These are phyloP conservation scores for Nematodospora valgi DNA, from an alignment of 805 yeast species.

Conservation along the genomic window DNA sequence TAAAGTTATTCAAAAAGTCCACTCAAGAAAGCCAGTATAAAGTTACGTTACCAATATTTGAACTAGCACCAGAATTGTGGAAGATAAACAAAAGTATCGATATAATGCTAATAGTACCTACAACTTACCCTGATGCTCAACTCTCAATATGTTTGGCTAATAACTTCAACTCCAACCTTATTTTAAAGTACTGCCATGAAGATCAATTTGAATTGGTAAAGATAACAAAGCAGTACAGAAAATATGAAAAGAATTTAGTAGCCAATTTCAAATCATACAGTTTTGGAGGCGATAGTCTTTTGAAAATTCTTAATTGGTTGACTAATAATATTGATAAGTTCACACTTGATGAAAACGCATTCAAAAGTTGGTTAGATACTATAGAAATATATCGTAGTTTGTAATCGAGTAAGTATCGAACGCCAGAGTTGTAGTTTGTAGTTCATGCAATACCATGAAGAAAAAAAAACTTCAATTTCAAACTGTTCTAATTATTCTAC, in stretches of 20 bases:
- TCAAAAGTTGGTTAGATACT: constrained; percentile 8
- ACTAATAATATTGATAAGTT: constrained; percentile 21
- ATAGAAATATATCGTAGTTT: not conserved
- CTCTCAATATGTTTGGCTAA: constrained; percentile 22
- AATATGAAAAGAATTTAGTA: constrained; percentile 25
- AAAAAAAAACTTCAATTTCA: no score
- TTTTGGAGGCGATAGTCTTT: constrained; percentile 17
- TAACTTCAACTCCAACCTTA: constrained; percentile 28
- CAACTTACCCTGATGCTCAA: constrained; percentile 26
- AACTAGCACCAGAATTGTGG: constrained; percentile 28
- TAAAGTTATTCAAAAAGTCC: constrained; percentile 26
- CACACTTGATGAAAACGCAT: constrained; percentile 6
- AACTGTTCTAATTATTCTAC: no score
- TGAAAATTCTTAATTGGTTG: constrained; percentile 29
- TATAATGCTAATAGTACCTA: constrained; percentile 30
- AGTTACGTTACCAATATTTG: constrained; percentile 25
- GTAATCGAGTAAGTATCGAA: not conserved
- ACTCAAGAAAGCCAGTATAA: constrained; percentile 24
- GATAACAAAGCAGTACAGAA: constrained; percentile 18
- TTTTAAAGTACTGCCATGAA: constrained; percentile 18
- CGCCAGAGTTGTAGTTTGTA: no score
- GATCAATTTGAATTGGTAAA: constrained; percentile 17
- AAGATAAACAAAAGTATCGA: constrained; percentile 21
- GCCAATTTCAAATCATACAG: constrained; percentile 17
- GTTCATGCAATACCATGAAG: no score